Conservation (phyloP, 805 yeast genomes). For the Naumovozyma dairenensis region DNA sequence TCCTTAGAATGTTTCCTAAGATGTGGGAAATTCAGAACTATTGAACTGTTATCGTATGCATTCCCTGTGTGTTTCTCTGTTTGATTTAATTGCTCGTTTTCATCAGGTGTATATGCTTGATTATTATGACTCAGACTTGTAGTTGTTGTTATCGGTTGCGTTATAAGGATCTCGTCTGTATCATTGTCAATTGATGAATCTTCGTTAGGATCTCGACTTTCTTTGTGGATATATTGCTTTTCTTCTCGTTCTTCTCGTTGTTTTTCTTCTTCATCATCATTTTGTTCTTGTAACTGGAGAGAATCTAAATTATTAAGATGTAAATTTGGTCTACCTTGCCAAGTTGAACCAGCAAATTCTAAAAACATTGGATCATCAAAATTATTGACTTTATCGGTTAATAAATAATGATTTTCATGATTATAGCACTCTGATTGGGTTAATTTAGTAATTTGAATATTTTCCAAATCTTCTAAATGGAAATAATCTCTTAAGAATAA, state of each 20-base stretch:
- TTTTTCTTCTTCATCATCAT: too few species aligned
- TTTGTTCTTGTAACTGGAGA: neutral
- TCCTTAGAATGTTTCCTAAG: neutral
- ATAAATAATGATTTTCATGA: conserved; percentile 27
- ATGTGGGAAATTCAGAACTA: conserved; percentile 19
- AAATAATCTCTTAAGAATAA: conserved; percentile 26
- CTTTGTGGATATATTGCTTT: neutral
- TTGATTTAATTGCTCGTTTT: neutral
- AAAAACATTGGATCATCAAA: conserved; percentile 23
- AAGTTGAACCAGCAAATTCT: conserved; percentile 10
- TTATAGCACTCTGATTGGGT: conserved; percentile 22
- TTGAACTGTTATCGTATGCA: conserved; percentile 13
- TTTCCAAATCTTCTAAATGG: conserved; percentile 20
- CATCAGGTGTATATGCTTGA: neutral
- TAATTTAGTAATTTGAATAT: conserved; percentile 24
- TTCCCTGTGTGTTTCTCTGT: conserved; percentile 4
- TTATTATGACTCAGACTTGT: neutral
- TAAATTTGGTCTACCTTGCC: neutral
- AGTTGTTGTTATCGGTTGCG: neutral
- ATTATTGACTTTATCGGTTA: conserved; percentile 23
- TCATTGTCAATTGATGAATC: neutral
- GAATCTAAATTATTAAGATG: neutral
- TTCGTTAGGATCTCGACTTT: too few species aligned
- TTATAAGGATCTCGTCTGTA: neutral
- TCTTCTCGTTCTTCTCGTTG: neutral